A percentile compares a stretch with the other conserved stretches of the same genome.
Conservation (phyloP, 148 eudicot genomes). For the Salicornia ramosissima region DNA sequence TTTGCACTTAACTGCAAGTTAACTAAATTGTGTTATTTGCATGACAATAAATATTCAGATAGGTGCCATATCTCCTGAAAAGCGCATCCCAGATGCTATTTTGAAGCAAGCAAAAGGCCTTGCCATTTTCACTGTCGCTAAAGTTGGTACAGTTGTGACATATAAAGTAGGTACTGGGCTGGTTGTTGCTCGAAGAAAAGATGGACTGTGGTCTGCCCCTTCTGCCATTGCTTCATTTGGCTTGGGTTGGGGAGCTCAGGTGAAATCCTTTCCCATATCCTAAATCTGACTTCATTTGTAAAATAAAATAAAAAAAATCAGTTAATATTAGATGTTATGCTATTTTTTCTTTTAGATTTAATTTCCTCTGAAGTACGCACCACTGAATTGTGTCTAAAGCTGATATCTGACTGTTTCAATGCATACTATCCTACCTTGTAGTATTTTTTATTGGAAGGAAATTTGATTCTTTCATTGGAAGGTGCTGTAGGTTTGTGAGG, state of each 20-base stretch:
- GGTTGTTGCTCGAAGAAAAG: constrained; percentile 58
- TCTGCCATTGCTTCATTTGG: constrained; percentile 67
- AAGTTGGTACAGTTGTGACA: constrained; percentile 50
- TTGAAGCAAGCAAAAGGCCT: constrained; percentile 62
- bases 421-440: too few relatives aligned
- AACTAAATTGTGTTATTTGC: too few relatives aligned
- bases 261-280: constrained; percentile 15
- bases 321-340: background rate
- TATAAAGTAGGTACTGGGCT: constrained; percentile 63
- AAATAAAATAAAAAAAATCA: too few relatives aligned
- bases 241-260: constrained; percentile 77
- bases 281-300: background rate
- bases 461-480: background rate
- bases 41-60: constrained; percentile 31
- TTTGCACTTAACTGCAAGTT: background rate
- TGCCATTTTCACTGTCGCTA: constrained; percentile 62
- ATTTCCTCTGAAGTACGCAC: background rate
- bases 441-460: too few relatives aligned
- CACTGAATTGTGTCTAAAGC: background rate
- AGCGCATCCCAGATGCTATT: constrained; percentile 55
- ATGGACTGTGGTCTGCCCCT: constrained; percentile 68
- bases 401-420: background rate
- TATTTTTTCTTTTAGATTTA: background rate
- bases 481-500: background rate
- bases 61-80: constrained; percentile 45